Percentiles rank a stretch among this genome's conserved stretches.
Conservation (phyloP, 176 grass and related monocot species). For the Cenchrus americanus region DNA sequence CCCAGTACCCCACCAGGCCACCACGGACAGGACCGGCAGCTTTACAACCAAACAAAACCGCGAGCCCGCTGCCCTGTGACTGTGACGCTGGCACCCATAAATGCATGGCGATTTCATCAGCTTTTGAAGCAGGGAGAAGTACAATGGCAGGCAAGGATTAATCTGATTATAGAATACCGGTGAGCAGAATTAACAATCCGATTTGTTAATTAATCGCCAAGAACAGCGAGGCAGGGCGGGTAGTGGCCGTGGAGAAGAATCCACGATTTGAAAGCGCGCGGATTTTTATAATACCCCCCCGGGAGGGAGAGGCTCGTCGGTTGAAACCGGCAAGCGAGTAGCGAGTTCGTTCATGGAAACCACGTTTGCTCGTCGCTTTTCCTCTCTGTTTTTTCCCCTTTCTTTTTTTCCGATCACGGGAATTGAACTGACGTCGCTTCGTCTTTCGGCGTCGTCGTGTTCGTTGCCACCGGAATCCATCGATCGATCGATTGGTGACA, state of each 20-base stretch:
- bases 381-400: neutral
- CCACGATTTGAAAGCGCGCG: slow-evolving; percentile 42
- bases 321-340: slow-evolving; percentile 13
- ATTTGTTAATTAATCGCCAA: slow-evolving; percentile 39
- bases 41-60: slow-evolving; percentile 23
- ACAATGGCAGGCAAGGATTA: neutral
- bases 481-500: neutral
- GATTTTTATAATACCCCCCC: neutral
- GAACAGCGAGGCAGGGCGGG: slow-evolving; percentile 45
- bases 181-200: slow-evolving; percentile 44
- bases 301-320: slow-evolving; percentile 25
- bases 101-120: slow-evolving; percentile 7
- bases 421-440: slow-evolving; percentile 35
- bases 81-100: neutral
- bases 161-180: slow-evolving; percentile 14
- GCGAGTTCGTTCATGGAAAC: slow-evolving; percentile 49
- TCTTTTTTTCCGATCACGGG: slow-evolving; percentile 28
- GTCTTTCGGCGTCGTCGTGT: slow-evolving; percentile 36
- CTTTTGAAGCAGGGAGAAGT: slow-evolving; percentile 27
- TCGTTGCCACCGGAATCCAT: neutral
- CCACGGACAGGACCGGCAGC: slow-evolving; percentile 11
- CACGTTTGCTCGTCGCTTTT: slow-evolving; percentile 34
- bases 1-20: neutral
- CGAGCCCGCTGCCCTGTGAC: neutral
- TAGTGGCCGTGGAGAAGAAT: slow-evolving; percentile 44